Evolutionary conservation across 495 filamentous ascomycete species (phyloP).

Genomic region (Daldinia bambusicola): DNA sequence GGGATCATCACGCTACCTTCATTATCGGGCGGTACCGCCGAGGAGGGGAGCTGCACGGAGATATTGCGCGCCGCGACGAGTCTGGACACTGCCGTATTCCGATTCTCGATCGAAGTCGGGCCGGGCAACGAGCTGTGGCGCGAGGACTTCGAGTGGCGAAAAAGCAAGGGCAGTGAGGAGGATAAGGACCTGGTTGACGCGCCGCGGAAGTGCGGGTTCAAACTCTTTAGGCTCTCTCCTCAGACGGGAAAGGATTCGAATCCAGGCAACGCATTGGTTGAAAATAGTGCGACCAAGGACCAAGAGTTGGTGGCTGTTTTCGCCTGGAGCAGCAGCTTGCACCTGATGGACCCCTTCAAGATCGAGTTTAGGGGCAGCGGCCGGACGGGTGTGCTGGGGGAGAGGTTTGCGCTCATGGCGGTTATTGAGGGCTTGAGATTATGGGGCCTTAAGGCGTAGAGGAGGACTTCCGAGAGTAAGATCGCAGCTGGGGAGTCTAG

Average conservation of each 20-base stretch:
- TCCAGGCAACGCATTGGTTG: neutral
- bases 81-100: neutral
- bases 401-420: conserved; percentile 11
- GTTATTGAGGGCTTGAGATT: conserved; percentile 12
- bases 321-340: conserved; percentile 9
- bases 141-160: conserved; percentile 25
- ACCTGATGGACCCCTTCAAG: conserved; percentile 9
- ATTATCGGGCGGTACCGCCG: neutral
- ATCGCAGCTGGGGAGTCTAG: neutral
- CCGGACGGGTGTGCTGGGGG: conserved; percentile 7
- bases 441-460: conserved; percentile 5
- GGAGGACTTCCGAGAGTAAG: neutral
- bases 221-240: conserved; percentile 5
- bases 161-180: conserved; percentile 9
- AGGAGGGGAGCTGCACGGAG: neutral
- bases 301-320: conserved; percentile 13
- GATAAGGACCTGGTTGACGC: neutral
- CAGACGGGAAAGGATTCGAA: neutral
- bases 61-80: conserved; percentile 7
- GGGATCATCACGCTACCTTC: conserved; percentile 10
- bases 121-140: neutral
- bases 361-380: conserved; percentile 12
- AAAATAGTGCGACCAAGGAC: neutral
- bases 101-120: conserved; percentile 12
- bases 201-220: conserved; percentile 15